Percentiles rank a stretch among this genome's conserved stretches.
phyloP scores from a whole-genome alignment of 2,329 filamentous ascomycete species.

The Trichoderma endophyticum region DNA sequence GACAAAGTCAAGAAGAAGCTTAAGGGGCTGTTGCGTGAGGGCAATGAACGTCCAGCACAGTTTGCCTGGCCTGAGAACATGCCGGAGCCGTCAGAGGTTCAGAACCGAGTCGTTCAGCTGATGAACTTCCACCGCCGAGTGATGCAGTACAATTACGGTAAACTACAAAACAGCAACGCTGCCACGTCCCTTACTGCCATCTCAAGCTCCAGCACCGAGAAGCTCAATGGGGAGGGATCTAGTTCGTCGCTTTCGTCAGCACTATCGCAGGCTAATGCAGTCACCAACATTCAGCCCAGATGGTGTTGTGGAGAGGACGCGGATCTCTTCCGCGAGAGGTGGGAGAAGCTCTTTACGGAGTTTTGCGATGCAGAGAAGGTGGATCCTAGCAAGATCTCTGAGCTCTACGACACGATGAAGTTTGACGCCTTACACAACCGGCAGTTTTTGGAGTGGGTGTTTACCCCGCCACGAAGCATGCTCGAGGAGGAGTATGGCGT shows the following conservation, averaged over 20 bases:
- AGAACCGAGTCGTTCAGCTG: conserved; percentile 84
- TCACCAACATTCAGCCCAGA: conserved; percentile 74
- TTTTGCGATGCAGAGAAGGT: conserved; percentile 98
- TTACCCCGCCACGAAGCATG: conserved; percentile 79
- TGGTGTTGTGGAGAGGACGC: conserved; percentile 98
- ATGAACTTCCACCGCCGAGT: conserved; percentile 97
- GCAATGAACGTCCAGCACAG: conserved; percentile 88
- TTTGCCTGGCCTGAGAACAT: conserved; percentile 98
- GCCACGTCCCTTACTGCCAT: conserved; percentile 60
- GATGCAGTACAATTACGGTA: conserved; percentile 90
- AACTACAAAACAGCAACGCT: conserved; percentile 67
- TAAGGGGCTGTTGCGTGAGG: conserved; percentile 85
- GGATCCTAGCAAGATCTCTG: conserved; percentile 96
- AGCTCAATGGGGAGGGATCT: conserved; percentile 40
- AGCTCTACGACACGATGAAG: conserved; percentile 99
- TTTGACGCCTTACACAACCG: conserved; percentile 97
- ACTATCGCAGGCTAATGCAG: conserved; percentile 58
- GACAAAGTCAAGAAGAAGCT: conserved; percentile 99
- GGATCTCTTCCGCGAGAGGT: conserved; percentile 90
- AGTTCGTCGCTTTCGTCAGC: conserved; percentile 46
- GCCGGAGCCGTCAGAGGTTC: conserved; percentile 89
- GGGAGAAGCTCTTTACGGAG: conserved; percentile 97
- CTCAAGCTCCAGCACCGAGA: conserved; percentile 50
- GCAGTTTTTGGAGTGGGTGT: conserved; percentile 95
- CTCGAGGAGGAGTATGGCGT: conserved; percentile 64